phyloP scores from a whole-genome alignment of 805 yeast genomes.

The Wickerhamomyces rabaulensis region DNA sequence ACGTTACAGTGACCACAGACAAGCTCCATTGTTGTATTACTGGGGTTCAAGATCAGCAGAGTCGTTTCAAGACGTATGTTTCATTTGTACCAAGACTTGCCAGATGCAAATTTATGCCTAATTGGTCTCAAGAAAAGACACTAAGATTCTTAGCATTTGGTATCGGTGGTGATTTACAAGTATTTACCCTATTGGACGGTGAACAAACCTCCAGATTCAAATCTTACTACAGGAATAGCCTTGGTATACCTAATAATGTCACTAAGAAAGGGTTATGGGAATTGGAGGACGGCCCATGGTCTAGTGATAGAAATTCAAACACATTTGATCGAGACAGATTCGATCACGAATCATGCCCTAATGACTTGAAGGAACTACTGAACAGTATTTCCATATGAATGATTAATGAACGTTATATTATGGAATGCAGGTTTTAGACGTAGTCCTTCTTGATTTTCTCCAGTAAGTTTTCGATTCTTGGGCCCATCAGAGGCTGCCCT shows the following conservation, averaged over 20 bases:
- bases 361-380: conserved; percentile 6
- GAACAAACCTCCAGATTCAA: conserved; percentile 2
- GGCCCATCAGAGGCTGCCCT: conserved; percentile 93
- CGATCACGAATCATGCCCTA: conserved; percentile 1
- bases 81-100: conserved; percentile 30
- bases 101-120: conserved; percentile 25
- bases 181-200: conserved; percentile 19
- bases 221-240: background rate
- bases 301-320: conserved; percentile 7
- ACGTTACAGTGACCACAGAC: conserved; percentile 16
- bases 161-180: conserved; percentile 31
- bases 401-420: background rate
- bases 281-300: conserved; percentile 11
- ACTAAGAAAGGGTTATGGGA: conserved; percentile 22
- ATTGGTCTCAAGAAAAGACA: conserved; percentile 23
- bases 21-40: conserved; percentile 16
- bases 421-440: background rate
- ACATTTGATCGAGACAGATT: conserved; percentile 16
- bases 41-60: conserved; percentile 12
- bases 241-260: conserved; percentile 2
- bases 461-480: conserved; percentile 71
- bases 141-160: conserved; percentile 27
- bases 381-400: conserved; percentile 10
- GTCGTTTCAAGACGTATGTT: conserved; percentile 12
- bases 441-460: conserved; percentile 64